Evolutionary conservation across 2,329 filamentous ascomycete species (phyloP).

Genomic region (Xylaria sp.): DNA sequence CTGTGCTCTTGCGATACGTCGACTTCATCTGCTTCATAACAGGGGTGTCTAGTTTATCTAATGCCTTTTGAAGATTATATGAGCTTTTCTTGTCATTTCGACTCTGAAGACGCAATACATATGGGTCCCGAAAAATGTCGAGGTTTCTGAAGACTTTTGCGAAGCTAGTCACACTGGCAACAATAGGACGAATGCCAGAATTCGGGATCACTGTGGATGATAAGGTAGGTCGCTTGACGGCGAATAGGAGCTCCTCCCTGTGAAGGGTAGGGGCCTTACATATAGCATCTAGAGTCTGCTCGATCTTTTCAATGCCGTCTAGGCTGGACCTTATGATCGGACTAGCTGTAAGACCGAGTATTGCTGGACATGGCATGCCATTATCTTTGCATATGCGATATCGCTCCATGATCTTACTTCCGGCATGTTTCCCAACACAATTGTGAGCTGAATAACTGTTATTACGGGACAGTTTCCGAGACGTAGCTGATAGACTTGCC

Average conservation of each 20-base stretch:
- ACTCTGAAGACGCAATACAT: constrained; percentile 60
- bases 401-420: constrained; percentile 77
- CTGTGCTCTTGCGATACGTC: constrained; percentile 61
- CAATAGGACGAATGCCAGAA: constrained; percentile 36
- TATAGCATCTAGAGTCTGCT: constrained; percentile 75
- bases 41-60: constrained; percentile 62
- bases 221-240: constrained; percentile 74
- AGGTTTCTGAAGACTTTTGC: constrained; percentile 55
- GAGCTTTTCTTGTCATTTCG: constrained; percentile 56
- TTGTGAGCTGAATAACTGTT: constrained; percentile 71
- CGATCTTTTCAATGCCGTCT: constrained; percentile 69
- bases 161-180: constrained; percentile 59
- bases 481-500: constrained; percentile 58
- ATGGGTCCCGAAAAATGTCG: constrained; percentile 71
- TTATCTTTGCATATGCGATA: constrained; percentile 66
- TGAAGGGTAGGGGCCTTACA: constrained; percentile 76
- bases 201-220: constrained; percentile 41
- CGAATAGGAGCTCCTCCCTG: constrained; percentile 74
- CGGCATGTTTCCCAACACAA: constrained; percentile 71
- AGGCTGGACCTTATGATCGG: constrained; percentile 72
- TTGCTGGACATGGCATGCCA: constrained; percentile 64
- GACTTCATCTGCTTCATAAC: constrained; percentile 66
- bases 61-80: constrained; percentile 52
- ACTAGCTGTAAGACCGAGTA: constrained; percentile 85
- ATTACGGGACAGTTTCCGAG: constrained; percentile 33